These are phyloP conservation scores for Epichloe coenophiala DNA, from an alignment of 2,329 filamentous ascomycete genomes.

Conservation along the genomic window DNA sequence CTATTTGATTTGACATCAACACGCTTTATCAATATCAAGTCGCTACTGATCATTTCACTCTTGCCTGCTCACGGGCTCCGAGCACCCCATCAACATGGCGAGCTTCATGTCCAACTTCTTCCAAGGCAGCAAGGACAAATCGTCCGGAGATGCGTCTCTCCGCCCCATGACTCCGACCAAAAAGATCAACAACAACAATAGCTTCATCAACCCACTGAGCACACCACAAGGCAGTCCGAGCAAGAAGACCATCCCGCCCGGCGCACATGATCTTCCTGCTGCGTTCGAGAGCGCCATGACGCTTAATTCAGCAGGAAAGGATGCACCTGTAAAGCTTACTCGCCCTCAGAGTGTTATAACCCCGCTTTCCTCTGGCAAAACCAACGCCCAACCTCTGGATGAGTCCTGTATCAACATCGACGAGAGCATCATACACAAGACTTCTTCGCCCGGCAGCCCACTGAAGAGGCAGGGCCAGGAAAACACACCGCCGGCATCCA, in stretches of 20 bases:
- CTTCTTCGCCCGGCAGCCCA: slow-evolving; percentile 41
- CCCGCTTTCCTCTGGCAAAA: slow-evolving; percentile 51
- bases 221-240: slow-evolving; percentile 73
- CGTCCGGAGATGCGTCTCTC: slow-evolving; percentile 19
- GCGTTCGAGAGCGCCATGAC: slow-evolving; percentile 59
- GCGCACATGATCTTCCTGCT: slow-evolving; percentile 59
- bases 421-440: slow-evolving; percentile 46
- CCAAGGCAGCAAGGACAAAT: slow-evolving; percentile 33
- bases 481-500: slow-evolving; percentile 59
- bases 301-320: slow-evolving; percentile 43
- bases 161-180: slow-evolving; percentile 46
- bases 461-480: slow-evolving; percentile 66
- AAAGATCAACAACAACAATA: slow-evolving; percentile 28
- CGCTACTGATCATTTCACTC: not conserved
- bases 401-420: slow-evolving; percentile 38
- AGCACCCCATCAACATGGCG: slow-evolving; percentile 17
- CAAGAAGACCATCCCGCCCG: slow-evolving; percentile 64
- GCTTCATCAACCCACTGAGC: slow-evolving; percentile 57
- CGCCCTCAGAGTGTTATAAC: slow-evolving; percentile 38
- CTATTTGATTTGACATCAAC: not conserved
- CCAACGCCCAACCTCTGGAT: slow-evolving; percentile 39
- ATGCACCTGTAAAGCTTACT: slow-evolving; percentile 48
- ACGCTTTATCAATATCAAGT: not conserved
- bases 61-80: not conserved
- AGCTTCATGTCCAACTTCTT: slow-evolving; percentile 48